These are phyloP conservation scores for Curvularia eragrostidis DNA, from an alignment of 2,329 filamentous ascomycete species.

Conservation along the genomic window DNA sequence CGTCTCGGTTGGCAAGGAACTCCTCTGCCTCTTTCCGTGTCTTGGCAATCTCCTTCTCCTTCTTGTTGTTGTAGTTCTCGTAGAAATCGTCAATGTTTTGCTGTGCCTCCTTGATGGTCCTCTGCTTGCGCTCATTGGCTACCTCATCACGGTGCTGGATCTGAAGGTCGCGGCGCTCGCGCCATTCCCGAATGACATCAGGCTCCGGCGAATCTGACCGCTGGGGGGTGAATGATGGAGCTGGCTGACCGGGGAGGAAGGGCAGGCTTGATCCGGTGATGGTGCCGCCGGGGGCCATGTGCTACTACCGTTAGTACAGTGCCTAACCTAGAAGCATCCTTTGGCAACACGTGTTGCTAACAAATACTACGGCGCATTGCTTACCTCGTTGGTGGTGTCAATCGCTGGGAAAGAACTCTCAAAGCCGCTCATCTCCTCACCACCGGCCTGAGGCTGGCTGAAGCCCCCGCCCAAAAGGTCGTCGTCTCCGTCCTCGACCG, in stretches of 20 bases:
- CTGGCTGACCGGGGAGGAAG: conserved; percentile 55
- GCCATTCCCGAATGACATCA: conserved; percentile 88
- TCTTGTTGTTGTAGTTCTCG: conserved; percentile 98
- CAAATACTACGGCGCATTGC: conserved; percentile 23
- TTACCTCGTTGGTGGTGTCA: conserved; percentile 73
- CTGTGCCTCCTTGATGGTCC: conserved; percentile 87
- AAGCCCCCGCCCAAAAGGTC: conserved; percentile 72
- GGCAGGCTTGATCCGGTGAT: conserved; percentile 75
- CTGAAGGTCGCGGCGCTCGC: conserved; percentile 82
- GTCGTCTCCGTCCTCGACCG: conserved; percentile 69
- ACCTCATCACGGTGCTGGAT: conserved; percentile 85
- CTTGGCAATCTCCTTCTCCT: conserved; percentile 89
- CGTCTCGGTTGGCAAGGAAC: conserved; percentile 86
- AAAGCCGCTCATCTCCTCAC: conserved; percentile 67
- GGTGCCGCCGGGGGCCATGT: conserved; percentile 75
- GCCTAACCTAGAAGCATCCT: background rate
- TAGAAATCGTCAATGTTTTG: conserved; percentile 99
- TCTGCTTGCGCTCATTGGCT: conserved; percentile 79
- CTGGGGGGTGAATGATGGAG: conserved; percentile 52
- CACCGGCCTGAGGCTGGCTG: conserved; percentile 49
- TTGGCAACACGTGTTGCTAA: conserved; percentile 1
- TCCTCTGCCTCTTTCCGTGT: conserved; percentile 91
- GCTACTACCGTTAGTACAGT: conserved; percentile 53
- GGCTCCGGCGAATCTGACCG: conserved; percentile 81
- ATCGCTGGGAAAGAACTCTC: conserved; percentile 92